A percentile compares a stretch with the other conserved stretches of the same genome.
Evolutionary conservation across 768 basidiomycete species (phyloP).

Genomic region (Heimioporus sp.): DNA sequence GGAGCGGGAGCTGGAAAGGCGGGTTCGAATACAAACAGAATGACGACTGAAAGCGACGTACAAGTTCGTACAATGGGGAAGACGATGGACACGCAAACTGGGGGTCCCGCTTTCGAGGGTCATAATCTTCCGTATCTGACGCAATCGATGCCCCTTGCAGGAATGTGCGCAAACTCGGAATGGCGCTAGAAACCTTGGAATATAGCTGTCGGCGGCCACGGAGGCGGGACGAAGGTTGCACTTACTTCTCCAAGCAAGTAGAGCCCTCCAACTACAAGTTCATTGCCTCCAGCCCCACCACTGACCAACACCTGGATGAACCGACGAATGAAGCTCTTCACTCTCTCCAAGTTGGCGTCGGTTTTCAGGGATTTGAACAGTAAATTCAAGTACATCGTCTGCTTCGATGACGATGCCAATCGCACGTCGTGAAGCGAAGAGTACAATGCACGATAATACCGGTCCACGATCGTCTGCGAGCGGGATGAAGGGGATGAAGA

Average conservation of each 20-base stretch:
- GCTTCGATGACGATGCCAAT: conserved; percentile 81
- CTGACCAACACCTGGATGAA: conserved; percentile 77
- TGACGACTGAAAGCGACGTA: conserved; percentile 36
- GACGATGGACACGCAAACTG: conserved; percentile 78
- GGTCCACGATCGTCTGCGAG: conserved; percentile 52
- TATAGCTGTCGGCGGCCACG: neutral
- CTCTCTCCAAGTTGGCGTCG: conserved; percentile 55
- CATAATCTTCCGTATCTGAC: conserved; percentile 51
- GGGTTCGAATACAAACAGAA: neutral
- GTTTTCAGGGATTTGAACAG: conserved; percentile 87
- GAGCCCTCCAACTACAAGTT: conserved; percentile 87
- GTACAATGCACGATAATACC: conserved; percentile 85
- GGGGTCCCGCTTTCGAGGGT: conserved; percentile 88
- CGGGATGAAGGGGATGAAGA: conserved; percentile 39
- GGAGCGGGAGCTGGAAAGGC: conserved; percentile 62
- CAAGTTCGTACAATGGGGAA: conserved; percentile 88
- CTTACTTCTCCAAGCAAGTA: conserved; percentile 86
- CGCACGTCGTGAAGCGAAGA: conserved; percentile 84
- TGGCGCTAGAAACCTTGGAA: conserved; percentile 48
- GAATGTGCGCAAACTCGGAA: conserved; percentile 45
- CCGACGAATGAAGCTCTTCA: conserved; percentile 78
- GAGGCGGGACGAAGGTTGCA: neutral
- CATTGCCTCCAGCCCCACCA: conserved; percentile 71
- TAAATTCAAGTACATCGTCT: conserved; percentile 95
- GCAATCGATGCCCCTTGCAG: conserved; percentile 34